These are phyloP conservation scores for Verticillium longisporum DNA, from an alignment of 2,329 filamentous ascomycete species.

Conservation along the genomic window DNA sequence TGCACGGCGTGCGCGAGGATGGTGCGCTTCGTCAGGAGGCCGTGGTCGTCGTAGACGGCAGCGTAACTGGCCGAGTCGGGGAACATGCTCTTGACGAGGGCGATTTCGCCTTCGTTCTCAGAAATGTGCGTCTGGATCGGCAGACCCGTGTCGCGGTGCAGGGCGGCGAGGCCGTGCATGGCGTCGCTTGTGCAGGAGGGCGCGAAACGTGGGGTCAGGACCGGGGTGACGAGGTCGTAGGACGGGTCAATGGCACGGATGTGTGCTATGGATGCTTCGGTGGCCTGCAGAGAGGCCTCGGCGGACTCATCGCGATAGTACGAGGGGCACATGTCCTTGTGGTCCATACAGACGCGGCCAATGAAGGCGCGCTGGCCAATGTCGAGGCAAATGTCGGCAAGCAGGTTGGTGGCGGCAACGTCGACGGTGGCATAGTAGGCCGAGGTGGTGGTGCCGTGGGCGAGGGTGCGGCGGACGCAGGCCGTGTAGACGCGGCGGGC, in stretches of 20 bases:
- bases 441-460: conserved; percentile 87
- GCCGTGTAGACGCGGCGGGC: conserved; percentile 70
- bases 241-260: conserved; percentile 60
- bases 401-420: conserved; percentile 80
- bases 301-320: conserved; percentile 73
- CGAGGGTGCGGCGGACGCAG: conserved; percentile 71
- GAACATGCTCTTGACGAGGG: conserved; percentile 64
- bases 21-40: conserved; percentile 64
- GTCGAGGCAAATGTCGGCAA: conserved; percentile 74
- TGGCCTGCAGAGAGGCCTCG: conserved; percentile 48
- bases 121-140: conserved; percentile 85
- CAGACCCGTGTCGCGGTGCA: conserved; percentile 57
- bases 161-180: conserved; percentile 55
- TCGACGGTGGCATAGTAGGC: conserved; percentile 93
- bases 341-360: conserved; percentile 94
- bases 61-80: conserved; percentile 60
- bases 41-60: conserved; percentile 68
- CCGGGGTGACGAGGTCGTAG: conserved; percentile 62
- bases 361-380: conserved; percentile 85
- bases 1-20: conserved; percentile 85
- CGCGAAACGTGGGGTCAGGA: conserved; percentile 70
- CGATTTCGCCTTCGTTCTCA: conserved; percentile 71
- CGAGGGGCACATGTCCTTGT: conserved; percentile 53
- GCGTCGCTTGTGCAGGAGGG: conserved; percentile 52
- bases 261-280: conserved; percentile 56